Base-by-base conservation (phyloP, 106 monocot genomes). In the Triglochin maritima region DNA sequence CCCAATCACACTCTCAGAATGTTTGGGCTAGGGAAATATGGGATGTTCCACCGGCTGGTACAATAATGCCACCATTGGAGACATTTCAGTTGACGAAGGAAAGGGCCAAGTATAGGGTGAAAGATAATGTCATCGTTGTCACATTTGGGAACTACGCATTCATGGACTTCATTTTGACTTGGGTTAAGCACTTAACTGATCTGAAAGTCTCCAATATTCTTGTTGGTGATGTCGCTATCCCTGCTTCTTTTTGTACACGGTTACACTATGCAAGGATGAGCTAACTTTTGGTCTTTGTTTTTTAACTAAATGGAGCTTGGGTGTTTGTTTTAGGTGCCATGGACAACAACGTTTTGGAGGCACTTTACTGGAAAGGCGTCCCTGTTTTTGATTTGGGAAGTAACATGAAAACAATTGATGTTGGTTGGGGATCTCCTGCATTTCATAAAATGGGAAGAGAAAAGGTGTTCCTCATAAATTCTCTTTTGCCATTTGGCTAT, bases 311-410 rank as follows among this genome's bases (percentile, higher is more conserved):
- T 9, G 41, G 3, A 17, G 53, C 45, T 68, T 5, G 42, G 13
- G 12, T 45, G 9, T 61, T 63, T 71, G 3, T 62, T 50, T 13
- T 46, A 89, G 93, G 95, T 79, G 88, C 95, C 48, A 90, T 96
- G 90, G 95, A 96, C 62, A 79, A 50, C 48, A 85, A 88, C 51
- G 74, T 96, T 51, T 60, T 96, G 74, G 83, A 83, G 73, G 90
- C 85, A 54, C 71, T 96, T 10, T 96, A 96, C 69, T 85, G 85
- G 83, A 90, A 83, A 80, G 95, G 95, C 9, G 47, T 96, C 59
- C 95, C 95, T n/a, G 95, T 90, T 4, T 96, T 90, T 77, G 90
- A 96, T 57, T 88, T 96, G 95, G 88, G 80, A 8, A 90, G 90
- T 49, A 77, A 86, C 57, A 90, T 96, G 90, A 82, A 73, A 45